These are phyloP conservation scores for Tolypocladium ophioglossoides DNA, from an alignment of 2,329 filamentous ascomycete genomes.

Conservation along the genomic window DNA sequence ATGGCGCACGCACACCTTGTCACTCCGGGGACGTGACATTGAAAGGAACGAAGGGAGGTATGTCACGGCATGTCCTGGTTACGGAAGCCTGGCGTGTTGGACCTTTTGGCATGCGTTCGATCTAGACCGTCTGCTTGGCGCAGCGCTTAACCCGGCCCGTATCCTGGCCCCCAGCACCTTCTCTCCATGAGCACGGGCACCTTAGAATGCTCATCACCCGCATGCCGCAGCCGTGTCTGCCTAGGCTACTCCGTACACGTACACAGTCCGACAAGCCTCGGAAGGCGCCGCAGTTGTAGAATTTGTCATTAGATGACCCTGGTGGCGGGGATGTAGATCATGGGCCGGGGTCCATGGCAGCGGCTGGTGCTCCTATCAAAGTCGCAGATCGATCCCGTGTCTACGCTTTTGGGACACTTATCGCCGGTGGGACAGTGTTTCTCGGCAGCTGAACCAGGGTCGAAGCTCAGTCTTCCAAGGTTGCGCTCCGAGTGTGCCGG, in stretches of 20 bases:
- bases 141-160: not conserved
- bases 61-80: not conserved
- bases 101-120: not conserved
- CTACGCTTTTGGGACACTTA: not conserved
- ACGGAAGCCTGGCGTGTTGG: not conserved
- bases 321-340: not conserved
- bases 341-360: not conserved
- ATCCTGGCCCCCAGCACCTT: not conserved
- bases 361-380: not conserved
- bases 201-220: not conserved
- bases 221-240: not conserved
- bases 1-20: not conserved
- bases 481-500: not conserved
- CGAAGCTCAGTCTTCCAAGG: not conserved
- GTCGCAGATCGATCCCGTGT: not conserved
- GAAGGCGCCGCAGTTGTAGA: too few species aligned
- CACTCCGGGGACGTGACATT: not conserved
- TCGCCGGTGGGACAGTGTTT: not conserved
- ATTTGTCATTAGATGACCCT: not conserved
- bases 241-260: too few species aligned
- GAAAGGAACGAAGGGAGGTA: not conserved
- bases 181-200: not conserved
- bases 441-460: not conserved
- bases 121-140: not conserved
- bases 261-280: too few species aligned